Conservation (phyloP, 2,329 filamentous ascomycete species). For the Aspergillus ustus region DNA sequence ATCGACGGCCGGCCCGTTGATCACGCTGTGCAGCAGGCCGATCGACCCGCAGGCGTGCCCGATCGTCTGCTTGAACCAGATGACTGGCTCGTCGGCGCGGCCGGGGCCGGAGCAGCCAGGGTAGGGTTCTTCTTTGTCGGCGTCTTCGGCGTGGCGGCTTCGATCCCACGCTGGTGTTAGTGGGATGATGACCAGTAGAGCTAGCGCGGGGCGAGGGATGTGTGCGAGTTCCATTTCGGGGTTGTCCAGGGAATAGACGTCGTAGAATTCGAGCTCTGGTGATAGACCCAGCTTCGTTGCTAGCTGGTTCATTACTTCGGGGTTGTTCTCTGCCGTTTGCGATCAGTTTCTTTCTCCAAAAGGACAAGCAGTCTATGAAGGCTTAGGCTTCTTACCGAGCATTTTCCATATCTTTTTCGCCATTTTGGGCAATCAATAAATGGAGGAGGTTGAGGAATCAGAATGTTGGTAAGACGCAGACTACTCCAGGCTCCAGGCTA, state of each 20-base stretch:
- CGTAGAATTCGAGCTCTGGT: conserved; percentile 13
- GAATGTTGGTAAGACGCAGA: background rate
- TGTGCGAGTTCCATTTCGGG: conserved; percentile 6
- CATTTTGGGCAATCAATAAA: background rate
- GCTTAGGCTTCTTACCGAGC: background rate
- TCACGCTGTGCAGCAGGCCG: conserved; percentile 58
- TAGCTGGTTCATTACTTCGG: conserved; percentile 18
- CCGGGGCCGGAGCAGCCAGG: conserved; percentile 53
- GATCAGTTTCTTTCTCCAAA: background rate
- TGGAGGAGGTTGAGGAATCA: background rate
- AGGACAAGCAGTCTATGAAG: no score
- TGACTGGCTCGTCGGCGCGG: conserved; percentile 52
- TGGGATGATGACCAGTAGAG: conserved; percentile 4
- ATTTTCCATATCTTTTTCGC: background rate
- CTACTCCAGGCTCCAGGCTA: no score
- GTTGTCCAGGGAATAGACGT: conserved; percentile 10
- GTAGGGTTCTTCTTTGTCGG: conserved; percentile 38
- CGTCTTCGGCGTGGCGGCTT: conserved; percentile 10
- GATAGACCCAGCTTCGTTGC: conserved; percentile 14
- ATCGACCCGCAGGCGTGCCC: conserved; percentile 64
- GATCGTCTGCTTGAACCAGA: conserved; percentile 66
- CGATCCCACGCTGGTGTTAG: conserved; percentile 7
- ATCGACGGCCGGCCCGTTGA: conserved; percentile 51
- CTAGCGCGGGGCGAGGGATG: conserved; percentile 10
- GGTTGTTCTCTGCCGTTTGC: conserved; percentile 19